Evolutionary conservation across 495 filamentous ascomycete species (phyloP).

Genomic region (Aspergillus asperescens): DNA sequence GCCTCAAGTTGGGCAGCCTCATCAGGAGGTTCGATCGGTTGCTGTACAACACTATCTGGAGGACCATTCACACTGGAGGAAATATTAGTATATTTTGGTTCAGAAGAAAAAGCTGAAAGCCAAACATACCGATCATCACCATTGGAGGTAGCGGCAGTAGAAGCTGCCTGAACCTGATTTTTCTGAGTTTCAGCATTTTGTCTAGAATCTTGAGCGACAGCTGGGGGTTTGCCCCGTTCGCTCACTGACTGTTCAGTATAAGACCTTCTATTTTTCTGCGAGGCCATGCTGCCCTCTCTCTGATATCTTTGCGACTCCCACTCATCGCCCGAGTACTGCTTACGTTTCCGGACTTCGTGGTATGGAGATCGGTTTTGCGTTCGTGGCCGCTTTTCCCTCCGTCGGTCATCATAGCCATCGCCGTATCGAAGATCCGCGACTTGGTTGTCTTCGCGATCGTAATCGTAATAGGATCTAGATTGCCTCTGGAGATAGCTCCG

Average conservation of each 20-base stretch:
- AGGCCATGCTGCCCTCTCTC: constrained; percentile 16
- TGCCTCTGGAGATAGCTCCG: constrained; percentile 25
- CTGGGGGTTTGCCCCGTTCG: constrained; percentile 55
- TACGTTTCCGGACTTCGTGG: constrained; percentile 39
- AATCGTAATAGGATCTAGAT: constrained; percentile 56
- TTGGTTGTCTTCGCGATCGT: constrained; percentile 55
- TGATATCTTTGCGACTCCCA: constrained; percentile 22
- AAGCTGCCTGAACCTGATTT: constrained; percentile 52
- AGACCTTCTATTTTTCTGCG: constrained; percentile 27
- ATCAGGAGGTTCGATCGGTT: constrained; percentile 52
- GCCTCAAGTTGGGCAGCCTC: constrained; percentile 80
- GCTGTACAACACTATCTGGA: constrained; percentile 15
- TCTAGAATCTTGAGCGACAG: constrained; percentile 52
- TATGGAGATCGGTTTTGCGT: constrained; percentile 59
- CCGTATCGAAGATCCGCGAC: constrained; percentile 45
- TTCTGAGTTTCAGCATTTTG: constrained; percentile 63
- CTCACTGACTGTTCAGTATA: constrained; percentile 61
- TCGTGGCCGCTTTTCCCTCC: constrained; percentile 56
- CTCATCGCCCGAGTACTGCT: constrained; percentile 40
- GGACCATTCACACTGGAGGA: constrained; percentile 11
- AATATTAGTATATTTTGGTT: background rate
- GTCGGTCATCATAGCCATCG: constrained; percentile 56
- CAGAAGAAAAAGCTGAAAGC: background rate
- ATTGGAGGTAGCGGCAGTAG: constrained; percentile 19
- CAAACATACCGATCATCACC: constrained; percentile 42